phyloP scores from a whole-genome alignment of 345 rosid species.

The Eucalyptus pauciflora region DNA sequence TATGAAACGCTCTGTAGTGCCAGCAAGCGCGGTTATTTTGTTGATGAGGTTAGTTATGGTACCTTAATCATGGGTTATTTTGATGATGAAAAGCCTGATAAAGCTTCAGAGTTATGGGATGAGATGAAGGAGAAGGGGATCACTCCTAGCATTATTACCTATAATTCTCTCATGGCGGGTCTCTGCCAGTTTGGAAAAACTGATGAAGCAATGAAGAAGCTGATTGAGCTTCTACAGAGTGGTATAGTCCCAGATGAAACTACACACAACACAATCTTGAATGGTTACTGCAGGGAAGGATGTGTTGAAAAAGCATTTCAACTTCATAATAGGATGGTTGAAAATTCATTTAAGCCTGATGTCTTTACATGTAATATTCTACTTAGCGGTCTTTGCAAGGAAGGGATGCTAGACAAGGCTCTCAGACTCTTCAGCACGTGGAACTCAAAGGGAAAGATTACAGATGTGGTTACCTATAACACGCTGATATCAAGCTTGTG shows the following conservation, averaged over 20 bases:
- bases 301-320: slow-evolving; percentile 72
- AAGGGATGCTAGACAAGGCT: slow-evolving; percentile 74
- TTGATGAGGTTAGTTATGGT: slow-evolving; percentile 74
- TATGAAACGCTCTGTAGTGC: slow-evolving; percentile 39
- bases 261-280: slow-evolving; percentile 61
- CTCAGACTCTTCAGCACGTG: slow-evolving; percentile 63
- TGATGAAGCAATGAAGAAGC: slow-evolving; percentile 48
- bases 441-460: slow-evolving; percentile 37
- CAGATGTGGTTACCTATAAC: slow-evolving; percentile 70
- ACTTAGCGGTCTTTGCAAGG: slow-evolving; percentile 62
- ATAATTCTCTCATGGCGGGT: slow-evolving; percentile 61
- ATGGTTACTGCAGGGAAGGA: slow-evolving; percentile 61
- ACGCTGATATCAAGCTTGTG: slow-evolving; percentile 66
- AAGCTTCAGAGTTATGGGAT: slow-evolving; percentile 60
- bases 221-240: slow-evolving; percentile 55
- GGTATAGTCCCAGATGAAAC: slow-evolving; percentile 57
- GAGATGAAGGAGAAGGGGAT: slow-evolving; percentile 73
- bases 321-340: slow-evolving; percentile 60
- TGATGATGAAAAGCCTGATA: slow-evolving; percentile 29
- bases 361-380: slow-evolving; percentile 60
- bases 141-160: slow-evolving; percentile 48
- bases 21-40: slow-evolving; percentile 47
- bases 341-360: slow-evolving; percentile 64
- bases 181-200: slow-evolving; percentile 56
- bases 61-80: slow-evolving; percentile 64